Percentiles rank a stretch among this genome's conserved stretches.
Evolutionary conservation across 768 basidiomycete species (phyloP).

Genomic region (Boletus tylopilopsis): DNA sequence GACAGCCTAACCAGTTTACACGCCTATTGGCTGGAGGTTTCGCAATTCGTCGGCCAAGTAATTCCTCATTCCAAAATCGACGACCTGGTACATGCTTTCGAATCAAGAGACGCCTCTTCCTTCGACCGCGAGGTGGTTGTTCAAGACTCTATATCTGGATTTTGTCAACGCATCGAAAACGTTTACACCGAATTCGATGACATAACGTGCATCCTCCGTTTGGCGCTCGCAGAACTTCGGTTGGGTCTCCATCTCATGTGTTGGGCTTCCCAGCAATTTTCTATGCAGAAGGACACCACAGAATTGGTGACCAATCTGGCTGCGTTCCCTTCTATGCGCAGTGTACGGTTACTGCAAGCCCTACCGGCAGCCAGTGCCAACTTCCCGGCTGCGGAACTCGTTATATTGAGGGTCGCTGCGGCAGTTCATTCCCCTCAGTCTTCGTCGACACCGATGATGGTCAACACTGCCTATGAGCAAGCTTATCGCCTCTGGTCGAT

Average conservation of each 20-base stretch:
- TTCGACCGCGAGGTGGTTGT: slow-evolving; percentile 60
- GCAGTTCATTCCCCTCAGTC: slow-evolving; percentile 22
- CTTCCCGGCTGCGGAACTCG: slow-evolving; percentile 27
- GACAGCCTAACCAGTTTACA: slow-evolving; percentile 48
- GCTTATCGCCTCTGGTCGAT: slow-evolving; percentile 79
- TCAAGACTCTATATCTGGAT: slow-evolving; percentile 77
- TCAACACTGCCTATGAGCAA: slow-evolving; percentile 63
- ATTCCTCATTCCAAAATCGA: slow-evolving; percentile 46
- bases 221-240: slow-evolving; percentile 61
- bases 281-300: slow-evolving; percentile 16
- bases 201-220: slow-evolving; percentile 60
- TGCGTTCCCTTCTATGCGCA: slow-evolving; percentile 51
- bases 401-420: slow-evolving; percentile 46
- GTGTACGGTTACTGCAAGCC: slow-evolving; percentile 36
- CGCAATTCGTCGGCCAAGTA: slow-evolving; percentile 67
- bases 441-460: neutral
- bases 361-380: slow-evolving; percentile 9
- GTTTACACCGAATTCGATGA: slow-evolving; percentile 73
- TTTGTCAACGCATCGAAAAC: slow-evolving; percentile 64
- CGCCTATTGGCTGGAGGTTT: slow-evolving; percentile 72
- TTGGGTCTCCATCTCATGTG: slow-evolving; percentile 65
- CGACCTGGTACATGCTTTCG: slow-evolving; percentile 41
- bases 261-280: slow-evolving; percentile 21
- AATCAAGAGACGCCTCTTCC: slow-evolving; percentile 36
- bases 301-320: slow-evolving; percentile 36